phyloP scores from a whole-genome alignment of 108 stramenopile genomes.

The Stephanodiscus triporus region DNA sequence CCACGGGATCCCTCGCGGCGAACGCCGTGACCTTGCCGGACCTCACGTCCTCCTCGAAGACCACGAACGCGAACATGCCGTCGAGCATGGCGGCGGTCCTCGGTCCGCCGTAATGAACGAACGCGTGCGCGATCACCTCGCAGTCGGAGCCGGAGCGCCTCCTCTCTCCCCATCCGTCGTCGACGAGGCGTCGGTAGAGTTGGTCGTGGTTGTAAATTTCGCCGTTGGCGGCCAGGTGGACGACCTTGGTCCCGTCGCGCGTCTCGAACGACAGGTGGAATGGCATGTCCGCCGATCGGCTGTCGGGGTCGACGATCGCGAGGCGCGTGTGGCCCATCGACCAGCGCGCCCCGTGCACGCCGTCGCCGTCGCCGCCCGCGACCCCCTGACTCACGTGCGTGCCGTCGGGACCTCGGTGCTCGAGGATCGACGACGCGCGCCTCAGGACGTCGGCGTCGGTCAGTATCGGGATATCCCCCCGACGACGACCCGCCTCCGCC shows the following conservation, averaged over 20 bases:
- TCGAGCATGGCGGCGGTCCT: slow-evolving; percentile 58
- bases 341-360: slow-evolving; percentile 23
- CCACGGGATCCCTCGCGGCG: slow-evolving; percentile 73
- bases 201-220: slow-evolving; percentile 78
- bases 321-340: slow-evolving; percentile 65
- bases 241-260: slow-evolving; percentile 40
- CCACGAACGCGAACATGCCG: slow-evolving; percentile 85
- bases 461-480: slow-evolving; percentile 1
- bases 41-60: slow-evolving; percentile 58
- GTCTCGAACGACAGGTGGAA: slow-evolving; percentile 55
- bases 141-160: slow-evolving; percentile 65
- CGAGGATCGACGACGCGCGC: neutral
- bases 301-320: slow-evolving; percentile 73
- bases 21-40: slow-evolving; percentile 55
- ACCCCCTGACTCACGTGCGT: too few relatives aligned
- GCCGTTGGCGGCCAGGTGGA: slow-evolving; percentile 69
- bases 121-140: slow-evolving; percentile 78
- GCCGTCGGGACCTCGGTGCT: neutral
- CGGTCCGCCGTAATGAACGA: slow-evolving; percentile 55
- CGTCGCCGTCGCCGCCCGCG: neutral
- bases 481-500: too few relatives aligned
- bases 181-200: slow-evolving; percentile 54
- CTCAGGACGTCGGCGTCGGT: slow-evolving; percentile 19
- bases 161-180: slow-evolving; percentile 53
- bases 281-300: slow-evolving; percentile 68